Percentiles rank a stretch among this genome's conserved stretches.
phyloP scores from a whole-genome alignment of 83 land plant species.

The Picea abies region DNA sequence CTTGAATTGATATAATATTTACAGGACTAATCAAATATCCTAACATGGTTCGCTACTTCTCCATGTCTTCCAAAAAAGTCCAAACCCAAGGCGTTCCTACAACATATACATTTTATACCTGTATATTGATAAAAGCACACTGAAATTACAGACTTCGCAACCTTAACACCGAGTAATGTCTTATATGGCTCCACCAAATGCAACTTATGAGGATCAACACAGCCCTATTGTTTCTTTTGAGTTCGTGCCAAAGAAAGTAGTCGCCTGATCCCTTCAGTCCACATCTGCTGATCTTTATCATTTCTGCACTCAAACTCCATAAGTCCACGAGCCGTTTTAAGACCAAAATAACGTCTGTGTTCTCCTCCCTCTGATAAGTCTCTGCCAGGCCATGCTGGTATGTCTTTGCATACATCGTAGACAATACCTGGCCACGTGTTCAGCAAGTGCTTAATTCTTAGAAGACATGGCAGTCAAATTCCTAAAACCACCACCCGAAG shows the following conservation, averaged over 20 bases:
- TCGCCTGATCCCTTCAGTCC: slow-evolving; percentile 86
- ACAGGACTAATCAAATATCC: too few species aligned
- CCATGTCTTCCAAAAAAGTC: too few species aligned
- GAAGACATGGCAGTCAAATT: not conserved
- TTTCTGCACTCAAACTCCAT: slow-evolving; percentile 84
- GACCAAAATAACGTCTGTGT: slow-evolving; percentile 76
- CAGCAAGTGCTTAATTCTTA: not conserved
- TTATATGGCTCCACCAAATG: too few species aligned
- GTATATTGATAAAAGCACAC: too few species aligned
- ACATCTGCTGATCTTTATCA: slow-evolving; percentile 68
- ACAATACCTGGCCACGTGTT: slow-evolving; percentile 63
- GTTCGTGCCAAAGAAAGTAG: slow-evolving; percentile 50
- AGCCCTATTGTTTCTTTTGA: slow-evolving; percentile 13
- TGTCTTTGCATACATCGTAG: slow-evolving; percentile 69
- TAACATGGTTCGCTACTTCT: too few species aligned
- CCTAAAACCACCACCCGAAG: not conserved
- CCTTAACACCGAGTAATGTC: too few species aligned
- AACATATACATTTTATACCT: too few species aligned
- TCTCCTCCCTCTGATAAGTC: slow-evolving; percentile 78
- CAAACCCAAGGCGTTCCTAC: too few species aligned
- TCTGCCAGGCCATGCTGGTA: slow-evolving; percentile 92
- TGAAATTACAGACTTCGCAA: too few species aligned
- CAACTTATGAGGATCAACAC: too few species aligned
- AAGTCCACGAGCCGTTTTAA: slow-evolving; percentile 71
- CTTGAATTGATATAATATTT: too few species aligned